phyloP scores from a whole-genome alignment of 2,329 filamentous ascomycete species.

The Penicillium nordicum region DNA sequence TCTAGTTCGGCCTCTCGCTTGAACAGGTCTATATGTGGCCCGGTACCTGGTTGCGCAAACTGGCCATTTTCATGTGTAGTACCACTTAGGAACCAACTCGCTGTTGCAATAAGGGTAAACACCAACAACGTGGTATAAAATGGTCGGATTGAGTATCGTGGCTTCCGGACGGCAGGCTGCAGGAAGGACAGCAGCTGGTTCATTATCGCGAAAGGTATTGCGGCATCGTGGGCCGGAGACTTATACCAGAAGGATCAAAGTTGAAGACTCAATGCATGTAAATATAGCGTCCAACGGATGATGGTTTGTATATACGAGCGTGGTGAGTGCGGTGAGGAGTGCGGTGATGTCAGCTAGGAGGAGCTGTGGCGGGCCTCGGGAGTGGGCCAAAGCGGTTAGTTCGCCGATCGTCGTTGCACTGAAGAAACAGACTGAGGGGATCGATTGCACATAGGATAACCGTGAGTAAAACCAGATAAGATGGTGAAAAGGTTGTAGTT shows the following conservation, averaged over 20 bases:
- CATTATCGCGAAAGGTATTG: slow-evolving; percentile 24
- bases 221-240: slow-evolving; percentile 30
- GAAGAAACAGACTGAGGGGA: background rate
- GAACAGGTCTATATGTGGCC: slow-evolving; percentile 12
- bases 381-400: slow-evolving; percentile 22
- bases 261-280: background rate
- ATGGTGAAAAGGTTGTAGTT: background rate
- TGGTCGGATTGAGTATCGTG: slow-evolving; percentile 43
- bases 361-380: slow-evolving; percentile 4
- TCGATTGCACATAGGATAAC: background rate
- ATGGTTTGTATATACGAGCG: background rate
- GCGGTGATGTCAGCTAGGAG: slow-evolving; percentile 25
- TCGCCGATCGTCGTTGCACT: slow-evolving; percentile 1
- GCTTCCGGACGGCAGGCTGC: slow-evolving; percentile 23
- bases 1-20: slow-evolving; percentile 26
- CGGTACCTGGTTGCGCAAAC: background rate
- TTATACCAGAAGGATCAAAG: background rate
- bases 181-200: slow-evolving; percentile 21
- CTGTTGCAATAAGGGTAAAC: slow-evolving; percentile 31
- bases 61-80: slow-evolving; percentile 7
- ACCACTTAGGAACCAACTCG: slow-evolving; percentile 26
- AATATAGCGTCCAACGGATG: background rate
- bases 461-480: background rate
- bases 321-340: slow-evolving; percentile 22
- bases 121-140: slow-evolving; percentile 48